Conservation (phyloP, 225 moss, liverwort and hornwort species). For the Antitrichia curtipendula region DNA sequence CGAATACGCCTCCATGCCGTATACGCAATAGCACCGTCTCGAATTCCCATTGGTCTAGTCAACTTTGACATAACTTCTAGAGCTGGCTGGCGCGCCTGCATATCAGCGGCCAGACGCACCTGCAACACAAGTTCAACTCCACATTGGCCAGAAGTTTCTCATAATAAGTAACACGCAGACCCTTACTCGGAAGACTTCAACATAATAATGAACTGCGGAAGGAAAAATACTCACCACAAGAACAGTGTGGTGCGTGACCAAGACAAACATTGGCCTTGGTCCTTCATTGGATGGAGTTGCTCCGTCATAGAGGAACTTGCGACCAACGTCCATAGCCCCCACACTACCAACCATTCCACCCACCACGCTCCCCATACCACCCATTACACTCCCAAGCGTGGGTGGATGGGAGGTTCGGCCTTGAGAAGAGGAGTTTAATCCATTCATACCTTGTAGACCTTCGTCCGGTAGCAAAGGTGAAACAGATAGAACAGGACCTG, state of each 20-base stretch:
- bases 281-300: constrained; percentile 62
- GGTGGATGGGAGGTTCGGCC: constrained; percentile 49
- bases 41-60: constrained; percentile 72
- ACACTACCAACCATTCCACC: constrained; percentile 76
- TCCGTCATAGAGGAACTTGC: constrained; percentile 95
- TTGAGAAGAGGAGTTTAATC: constrained; percentile 31
- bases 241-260: constrained; percentile 87
- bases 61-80: constrained; percentile 80
- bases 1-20: constrained; percentile 97
- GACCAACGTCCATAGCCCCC: constrained; percentile 73
- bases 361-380: constrained; percentile 85
- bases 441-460: constrained; percentile 43
- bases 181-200: not conserved
- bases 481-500: constrained; percentile 85
- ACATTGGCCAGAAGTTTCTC: not conserved
- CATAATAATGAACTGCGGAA: not conserved
- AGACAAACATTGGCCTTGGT: constrained; percentile 77
- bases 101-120: constrained; percentile 65
- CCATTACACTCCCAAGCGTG: constrained; percentile 80
- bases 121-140: constrained; percentile 11
- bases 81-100: constrained; percentile 39
- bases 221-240: constrained; percentile 59
- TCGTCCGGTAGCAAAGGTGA: constrained; percentile 83
- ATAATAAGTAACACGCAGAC: not conserved
- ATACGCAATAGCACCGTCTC: constrained; percentile 91